These are phyloP conservation scores for Volvariella surrecta DNA, from an alignment of 1,284 basidiomycete species.

Conservation along the genomic window DNA sequence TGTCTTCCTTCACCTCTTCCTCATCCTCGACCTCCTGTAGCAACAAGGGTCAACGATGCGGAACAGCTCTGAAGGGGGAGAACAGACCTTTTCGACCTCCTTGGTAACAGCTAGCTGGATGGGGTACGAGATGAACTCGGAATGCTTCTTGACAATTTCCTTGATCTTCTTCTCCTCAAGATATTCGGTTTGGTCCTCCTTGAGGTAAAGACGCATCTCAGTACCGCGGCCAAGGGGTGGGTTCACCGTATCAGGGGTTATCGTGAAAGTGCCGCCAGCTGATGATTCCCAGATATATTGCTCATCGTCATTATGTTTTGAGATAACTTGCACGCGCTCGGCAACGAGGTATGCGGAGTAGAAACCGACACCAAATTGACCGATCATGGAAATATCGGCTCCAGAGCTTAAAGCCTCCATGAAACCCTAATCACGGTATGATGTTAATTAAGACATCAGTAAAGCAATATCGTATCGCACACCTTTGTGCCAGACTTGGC, in stretches of 20 bases:
- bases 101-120: slow-evolving; percentile 98
- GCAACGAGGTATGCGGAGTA: slow-evolving; percentile 99
- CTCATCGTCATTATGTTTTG: slow-evolving; percentile 99
- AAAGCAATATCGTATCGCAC: slow-evolving; percentile 13
- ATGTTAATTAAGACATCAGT: slow-evolving; percentile 6
- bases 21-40: slow-evolving; percentile 83
- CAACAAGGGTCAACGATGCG: slow-evolving; percentile 9
- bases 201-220: slow-evolving; percentile 92
- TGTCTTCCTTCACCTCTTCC: slow-evolving; percentile 58
- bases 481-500: slow-evolving; percentile 96
- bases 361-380: slow-evolving; percentile 99
- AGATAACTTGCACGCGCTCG: slow-evolving; percentile 96
- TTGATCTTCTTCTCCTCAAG: slow-evolving; percentile 99
- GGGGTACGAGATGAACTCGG: slow-evolving; percentile 99
- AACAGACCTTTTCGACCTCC: slow-evolving; percentile 89
- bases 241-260: slow-evolving; percentile 90
- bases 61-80: slow-evolving; percentile 15
- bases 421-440: slow-evolving; percentile 66
- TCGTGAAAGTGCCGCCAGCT: slow-evolving; percentile 98
- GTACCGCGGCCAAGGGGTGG: slow-evolving; percentile 91
- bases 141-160: slow-evolving; percentile 99
- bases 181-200: slow-evolving; percentile 99
- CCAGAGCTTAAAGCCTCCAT: slow-evolving; percentile 94
- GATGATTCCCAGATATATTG: slow-evolving; percentile 99
- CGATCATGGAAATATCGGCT: slow-evolving; percentile 93